Percentiles rank a stretch among this genome's conserved stretches.
Evolutionary conservation across 2,329 filamentous ascomycete species (phyloP).

Genomic region (Botrytis hyacinthi): DNA sequence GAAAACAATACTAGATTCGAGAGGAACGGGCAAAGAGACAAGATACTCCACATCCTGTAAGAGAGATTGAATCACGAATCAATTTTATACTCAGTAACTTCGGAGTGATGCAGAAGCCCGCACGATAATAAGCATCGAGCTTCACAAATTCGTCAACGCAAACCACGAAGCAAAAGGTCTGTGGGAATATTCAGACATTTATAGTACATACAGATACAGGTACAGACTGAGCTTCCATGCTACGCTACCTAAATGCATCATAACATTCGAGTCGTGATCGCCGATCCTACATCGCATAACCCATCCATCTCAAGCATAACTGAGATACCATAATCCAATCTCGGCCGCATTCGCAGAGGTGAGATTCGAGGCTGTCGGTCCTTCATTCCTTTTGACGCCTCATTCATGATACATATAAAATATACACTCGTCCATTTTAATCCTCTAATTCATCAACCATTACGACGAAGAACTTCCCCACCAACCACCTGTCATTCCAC

Average conservation of each 20-base stretch:
- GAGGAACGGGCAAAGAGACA: neutral
- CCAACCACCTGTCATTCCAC: conserved; percentile 60
- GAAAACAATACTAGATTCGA: neutral
- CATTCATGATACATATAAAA: conserved; percentile 11
- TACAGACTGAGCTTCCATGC: neutral
- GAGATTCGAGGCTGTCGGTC: neutral
- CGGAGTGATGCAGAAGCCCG: neutral
- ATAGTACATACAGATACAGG: neutral
- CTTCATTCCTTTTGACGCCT: conserved; percentile 10
- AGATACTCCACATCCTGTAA: neutral
- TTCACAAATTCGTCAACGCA: neutral
- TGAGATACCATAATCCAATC: neutral
- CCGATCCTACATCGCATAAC: neutral
- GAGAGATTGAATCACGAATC: neutral
- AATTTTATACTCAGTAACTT: neutral
- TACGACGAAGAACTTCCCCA: conserved; percentile 40
- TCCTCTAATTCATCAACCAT: neutral
- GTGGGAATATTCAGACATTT: neutral
- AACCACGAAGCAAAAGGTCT: neutral
- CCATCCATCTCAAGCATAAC: neutral
- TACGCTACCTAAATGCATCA: conserved; percentile 2
- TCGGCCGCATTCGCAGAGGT: conserved; percentile 8
- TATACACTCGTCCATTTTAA: conserved; percentile 6
- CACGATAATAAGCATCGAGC: neutral
- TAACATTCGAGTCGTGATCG: neutral